A percentile compares a stretch with the other conserved stretches of the same genome.
Evolutionary conservation across 805 yeast species (phyloP).

Genomic region (Grigorovia jiainica): DNA sequence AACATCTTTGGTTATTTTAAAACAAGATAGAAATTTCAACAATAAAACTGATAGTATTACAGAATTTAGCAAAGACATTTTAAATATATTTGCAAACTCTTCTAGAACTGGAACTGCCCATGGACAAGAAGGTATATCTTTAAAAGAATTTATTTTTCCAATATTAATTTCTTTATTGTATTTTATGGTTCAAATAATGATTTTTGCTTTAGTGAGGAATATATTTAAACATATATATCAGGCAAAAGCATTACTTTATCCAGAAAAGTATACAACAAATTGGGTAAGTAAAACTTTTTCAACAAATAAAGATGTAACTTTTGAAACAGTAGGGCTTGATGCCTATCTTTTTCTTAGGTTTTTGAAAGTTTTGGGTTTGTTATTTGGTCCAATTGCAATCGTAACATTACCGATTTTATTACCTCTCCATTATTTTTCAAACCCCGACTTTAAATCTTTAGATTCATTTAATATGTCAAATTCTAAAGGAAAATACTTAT

Average conservation of each 20-base stretch:
- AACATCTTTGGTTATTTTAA: slow-evolving; percentile 12
- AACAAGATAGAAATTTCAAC: slow-evolving; percentile 4
- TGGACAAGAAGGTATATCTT: slow-evolving; percentile 45
- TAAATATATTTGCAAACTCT: slow-evolving; percentile 35
- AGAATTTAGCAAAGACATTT: slow-evolving; percentile 10
- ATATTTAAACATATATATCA: slow-evolving; percentile 40
- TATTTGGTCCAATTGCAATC: slow-evolving; percentile 44
- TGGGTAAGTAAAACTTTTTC: slow-evolving; percentile 20
- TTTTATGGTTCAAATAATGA: slow-evolving; percentile 42
- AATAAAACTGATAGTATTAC: slow-evolving; percentile 2
- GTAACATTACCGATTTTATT: slow-evolving; percentile 50
- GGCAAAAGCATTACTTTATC: slow-evolving; percentile 30
- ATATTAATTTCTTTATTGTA: slow-evolving; percentile 43
- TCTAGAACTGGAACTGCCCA: slow-evolving; percentile 54
- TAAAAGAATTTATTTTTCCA: slow-evolving; percentile 47
- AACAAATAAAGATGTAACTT: slow-evolving; percentile 35
- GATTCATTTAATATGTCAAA: slow-evolving; percentile 68
- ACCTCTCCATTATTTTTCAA: slow-evolving; percentile 46
- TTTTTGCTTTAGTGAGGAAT: slow-evolving; percentile 33
- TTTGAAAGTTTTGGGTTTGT: slow-evolving; percentile 39
- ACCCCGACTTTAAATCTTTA: slow-evolving; percentile 21
- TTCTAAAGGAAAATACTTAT: slow-evolving; percentile 42
- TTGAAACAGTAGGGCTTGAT: slow-evolving; percentile 46
- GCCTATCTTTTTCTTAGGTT: slow-evolving; percentile 65
- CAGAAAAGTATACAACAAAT: background rate